phyloP scores from a whole-genome alignment of 2,329 filamentous ascomycete genomes.

The Colletotrichum plurivorum region DNA sequence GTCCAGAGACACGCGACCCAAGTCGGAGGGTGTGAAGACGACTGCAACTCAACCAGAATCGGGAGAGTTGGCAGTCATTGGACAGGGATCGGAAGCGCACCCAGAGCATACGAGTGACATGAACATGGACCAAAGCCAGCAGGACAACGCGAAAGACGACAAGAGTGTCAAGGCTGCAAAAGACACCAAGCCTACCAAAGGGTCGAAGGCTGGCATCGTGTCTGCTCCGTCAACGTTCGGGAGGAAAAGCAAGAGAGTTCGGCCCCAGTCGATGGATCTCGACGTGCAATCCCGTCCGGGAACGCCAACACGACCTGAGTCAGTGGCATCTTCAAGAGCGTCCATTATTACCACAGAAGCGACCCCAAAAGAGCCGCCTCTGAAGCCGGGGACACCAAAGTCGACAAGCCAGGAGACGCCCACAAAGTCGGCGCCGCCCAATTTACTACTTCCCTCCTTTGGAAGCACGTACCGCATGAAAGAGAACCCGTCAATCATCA shows the following conservation, averaged over 20 bases:
- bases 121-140: conserved; percentile 55
- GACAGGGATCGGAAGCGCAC: conserved; percentile 70
- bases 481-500: conserved; percentile 78
- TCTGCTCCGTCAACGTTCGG: conserved; percentile 45
- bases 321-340: conserved; percentile 44
- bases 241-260: conserved; percentile 61
- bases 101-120: conserved; percentile 62
- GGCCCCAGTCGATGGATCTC: conserved; percentile 64
- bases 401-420: conserved; percentile 53
- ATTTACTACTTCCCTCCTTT: conserved; percentile 80
- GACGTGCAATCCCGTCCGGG: conserved; percentile 55
- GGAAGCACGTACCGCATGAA: conserved; percentile 76
- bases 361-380: conserved; percentile 31
- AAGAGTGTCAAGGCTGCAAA: conserved; percentile 38
- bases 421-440: conserved; percentile 62
- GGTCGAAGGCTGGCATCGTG: conserved; percentile 44
- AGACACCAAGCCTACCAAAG: conserved; percentile 38
- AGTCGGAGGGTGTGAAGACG: conserved; percentile 47
- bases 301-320: conserved; percentile 50
- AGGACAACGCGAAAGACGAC: conserved; percentile 52
- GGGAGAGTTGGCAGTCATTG: conserved; percentile 70
- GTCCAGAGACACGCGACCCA: conserved; percentile 71
- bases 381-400: conserved; percentile 35
- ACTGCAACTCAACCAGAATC: conserved; percentile 51
- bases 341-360: conserved; percentile 45